Evolutionary conservation across 768 basidiomycete species (phyloP).

Genomic region (Pholiota microspora): DNA sequence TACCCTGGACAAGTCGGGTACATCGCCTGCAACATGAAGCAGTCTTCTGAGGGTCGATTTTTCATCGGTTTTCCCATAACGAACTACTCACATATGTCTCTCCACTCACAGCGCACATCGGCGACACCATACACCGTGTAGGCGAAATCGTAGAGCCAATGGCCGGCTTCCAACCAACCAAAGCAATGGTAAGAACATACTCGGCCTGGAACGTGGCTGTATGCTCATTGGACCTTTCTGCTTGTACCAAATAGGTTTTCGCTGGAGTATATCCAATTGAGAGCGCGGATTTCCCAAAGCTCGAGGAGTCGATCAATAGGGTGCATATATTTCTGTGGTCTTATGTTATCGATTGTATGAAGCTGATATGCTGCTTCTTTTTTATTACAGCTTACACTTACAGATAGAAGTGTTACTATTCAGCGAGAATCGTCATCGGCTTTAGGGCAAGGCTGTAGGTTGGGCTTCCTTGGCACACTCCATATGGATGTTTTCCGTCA

Average conservation of each 20-base stretch:
- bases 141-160: constrained; percentile 78
- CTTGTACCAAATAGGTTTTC: constrained; percentile 61
- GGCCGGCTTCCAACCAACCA: constrained; percentile 88
- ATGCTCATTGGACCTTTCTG: constrained; percentile 3
- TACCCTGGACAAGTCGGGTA: constrained; percentile 84
- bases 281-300: constrained; percentile 84
- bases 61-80: constrained; percentile 2
- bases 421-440: constrained; percentile 93
- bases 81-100: not conserved
- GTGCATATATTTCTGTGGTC: constrained; percentile 37
- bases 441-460: constrained; percentile 89
- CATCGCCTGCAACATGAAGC: constrained; percentile 97
- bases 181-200: constrained; percentile 76
- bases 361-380: constrained; percentile 7
- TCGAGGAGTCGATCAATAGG: constrained; percentile 93
- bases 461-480: constrained; percentile 93
- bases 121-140: constrained; percentile 84
- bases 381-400: constrained; percentile 64
- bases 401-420: constrained; percentile 85
- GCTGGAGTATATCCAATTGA: constrained; percentile 95
- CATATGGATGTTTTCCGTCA: constrained; percentile 98
- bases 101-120: constrained; percentile 70
- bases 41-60: constrained; percentile 80
- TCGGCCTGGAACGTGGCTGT: not conserved
- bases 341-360: constrained; percentile 10